These are phyloP conservation scores for Penicillium tannophilum DNA, from an alignment of 495 filamentous ascomycete species.

Conservation along the genomic window DNA sequence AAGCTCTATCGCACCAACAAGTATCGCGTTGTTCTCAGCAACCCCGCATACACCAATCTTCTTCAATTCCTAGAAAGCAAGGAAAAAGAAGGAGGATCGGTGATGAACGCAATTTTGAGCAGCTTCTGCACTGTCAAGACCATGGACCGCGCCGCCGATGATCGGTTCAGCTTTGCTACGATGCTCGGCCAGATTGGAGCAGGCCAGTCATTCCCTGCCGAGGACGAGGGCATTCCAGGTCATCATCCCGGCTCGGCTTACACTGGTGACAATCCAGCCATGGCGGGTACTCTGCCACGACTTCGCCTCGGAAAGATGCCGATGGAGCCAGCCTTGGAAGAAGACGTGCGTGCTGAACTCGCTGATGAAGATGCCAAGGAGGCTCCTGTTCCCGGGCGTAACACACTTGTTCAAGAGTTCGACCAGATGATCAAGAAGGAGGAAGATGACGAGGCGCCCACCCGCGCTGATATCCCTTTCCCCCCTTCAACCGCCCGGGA, in stretches of 20 bases:
- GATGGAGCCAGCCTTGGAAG: slow-evolving; percentile 74
- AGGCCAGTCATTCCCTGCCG: slow-evolving; percentile 69
- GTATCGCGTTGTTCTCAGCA: slow-evolving; percentile 84
- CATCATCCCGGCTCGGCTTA: slow-evolving; percentile 84
- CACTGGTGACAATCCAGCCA: slow-evolving; percentile 61
- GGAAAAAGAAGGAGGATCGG: slow-evolving; percentile 71
- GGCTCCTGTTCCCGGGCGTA: slow-evolving; percentile 65
- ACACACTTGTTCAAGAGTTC: slow-evolving; percentile 72
- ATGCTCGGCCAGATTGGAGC: slow-evolving; percentile 66
- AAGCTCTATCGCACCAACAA: slow-evolving; percentile 80
- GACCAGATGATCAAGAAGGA: slow-evolving; percentile 90
- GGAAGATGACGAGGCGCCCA: slow-evolving; percentile 79
- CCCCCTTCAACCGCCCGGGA: slow-evolving; percentile 85
- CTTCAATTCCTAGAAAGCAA: slow-evolving; percentile 88
- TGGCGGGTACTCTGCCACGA: slow-evolving; percentile 53
- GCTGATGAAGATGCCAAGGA: slow-evolving; percentile 74
- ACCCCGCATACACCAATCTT: slow-evolving; percentile 73
- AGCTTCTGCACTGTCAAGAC: slow-evolving; percentile 71
- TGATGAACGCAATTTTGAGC: slow-evolving; percentile 75
- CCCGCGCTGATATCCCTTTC: slow-evolving; percentile 74
- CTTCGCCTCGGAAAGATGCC: slow-evolving; percentile 79
- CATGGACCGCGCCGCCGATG: slow-evolving; percentile 72
- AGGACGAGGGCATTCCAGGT: slow-evolving; percentile 92
- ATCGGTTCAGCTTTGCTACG: slow-evolving; percentile 78
- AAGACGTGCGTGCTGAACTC: slow-evolving; percentile 81